Base-by-base conservation (phyloP, 2,329 filamentous ascomycete species). In the Ophiostoma ulmi region DNA sequence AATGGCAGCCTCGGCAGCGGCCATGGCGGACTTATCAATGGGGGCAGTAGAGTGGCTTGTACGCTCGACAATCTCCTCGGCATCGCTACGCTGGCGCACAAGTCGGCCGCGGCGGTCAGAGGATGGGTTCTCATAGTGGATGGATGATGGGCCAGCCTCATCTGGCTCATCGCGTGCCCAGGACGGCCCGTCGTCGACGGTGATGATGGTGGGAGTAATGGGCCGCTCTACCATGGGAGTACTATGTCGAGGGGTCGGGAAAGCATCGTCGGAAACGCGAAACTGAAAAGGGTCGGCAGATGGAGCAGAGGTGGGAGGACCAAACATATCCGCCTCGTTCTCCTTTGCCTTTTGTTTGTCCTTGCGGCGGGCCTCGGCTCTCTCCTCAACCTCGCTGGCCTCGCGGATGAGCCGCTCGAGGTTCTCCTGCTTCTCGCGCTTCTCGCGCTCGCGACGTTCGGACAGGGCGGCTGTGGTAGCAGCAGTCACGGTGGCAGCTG, bases 211-310 rank as follows among this genome's bases (percentile, higher is more conserved):
- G 36, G 74, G 74, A n/a, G 83, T 85, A 72, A 84, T 74, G 1
- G 83, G 81, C 67, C 81, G 79, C 20, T 67, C 64, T 11, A n/a
- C n/a, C 31, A 70, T 22, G 52, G 77, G 76, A 8, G 61, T 81
- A 31, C 77, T 75, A 70, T 77, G 75, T 41, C 77, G 74, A 3
- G 85, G 82, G 11, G 83, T 83, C 67, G 79, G 78, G 72, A 86
- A 86, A n/a, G 82, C 82, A 75, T 85, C 82, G 72, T 85, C 80
- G 61, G 81, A 74, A 72, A 88, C 84, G 77, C 85, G 86, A 75
- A 81, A 89, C 76, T 87, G 82, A 76, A 89, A 88, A 22, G 86
- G 85, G 77, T 89, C 84, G 75, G 86, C 77, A 68, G 65, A 41
- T 14, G 71, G 10, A 8, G 55, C 64, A 1, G 70, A 52, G 20